Conservation (phyloP, 306 rosid species). For the Malus fusca region DNA sequence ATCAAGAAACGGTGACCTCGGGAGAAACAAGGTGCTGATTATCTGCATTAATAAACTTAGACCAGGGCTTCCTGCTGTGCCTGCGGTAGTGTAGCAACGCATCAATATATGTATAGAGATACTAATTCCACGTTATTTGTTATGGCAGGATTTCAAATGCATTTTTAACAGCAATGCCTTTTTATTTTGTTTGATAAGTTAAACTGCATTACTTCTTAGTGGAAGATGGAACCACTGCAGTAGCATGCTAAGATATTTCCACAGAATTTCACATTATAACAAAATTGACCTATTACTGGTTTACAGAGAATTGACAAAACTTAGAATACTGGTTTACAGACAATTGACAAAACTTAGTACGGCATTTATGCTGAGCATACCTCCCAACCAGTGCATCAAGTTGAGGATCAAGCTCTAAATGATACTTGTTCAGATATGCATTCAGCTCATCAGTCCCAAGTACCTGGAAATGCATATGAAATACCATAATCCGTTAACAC, state of each 20-base stretch:
- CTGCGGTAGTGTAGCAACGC: slow-evolving; percentile 40
- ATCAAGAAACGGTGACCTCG: slow-evolving; percentile 48
- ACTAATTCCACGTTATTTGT: background rate
- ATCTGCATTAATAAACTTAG: slow-evolving; percentile 83
- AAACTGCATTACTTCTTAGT: slow-evolving; percentile 4
- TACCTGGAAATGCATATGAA: slow-evolving; percentile 40
- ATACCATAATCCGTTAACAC: background rate
- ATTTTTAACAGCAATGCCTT: slow-evolving; percentile 1
- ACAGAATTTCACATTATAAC: background rate
- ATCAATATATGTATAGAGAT: background rate
- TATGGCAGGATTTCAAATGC: slow-evolving; percentile 3
- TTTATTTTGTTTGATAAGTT: background rate
- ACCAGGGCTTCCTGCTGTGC: slow-evolving; percentile 98
- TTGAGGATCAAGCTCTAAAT: slow-evolving; percentile 80
- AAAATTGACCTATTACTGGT: slow-evolving; percentile 7
- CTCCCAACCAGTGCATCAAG: slow-evolving; percentile 87
- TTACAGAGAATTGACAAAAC: background rate
- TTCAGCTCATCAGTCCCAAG: slow-evolving; percentile 84
- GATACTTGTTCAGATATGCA: slow-evolving; percentile 70
- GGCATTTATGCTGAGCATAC: slow-evolving; percentile 18
- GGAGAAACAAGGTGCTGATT: slow-evolving; percentile 96
- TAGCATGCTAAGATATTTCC: slow-evolving; percentile 5
- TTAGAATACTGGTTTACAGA: background rate
- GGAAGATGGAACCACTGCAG: slow-evolving; percentile 7
- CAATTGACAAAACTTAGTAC: too few species aligned